Evolutionary conservation across 345 rosid genomes (phyloP), one percentile per base, ranked within the genome.

Genomic region (Xanthoceras sorbifolium): DNA sequence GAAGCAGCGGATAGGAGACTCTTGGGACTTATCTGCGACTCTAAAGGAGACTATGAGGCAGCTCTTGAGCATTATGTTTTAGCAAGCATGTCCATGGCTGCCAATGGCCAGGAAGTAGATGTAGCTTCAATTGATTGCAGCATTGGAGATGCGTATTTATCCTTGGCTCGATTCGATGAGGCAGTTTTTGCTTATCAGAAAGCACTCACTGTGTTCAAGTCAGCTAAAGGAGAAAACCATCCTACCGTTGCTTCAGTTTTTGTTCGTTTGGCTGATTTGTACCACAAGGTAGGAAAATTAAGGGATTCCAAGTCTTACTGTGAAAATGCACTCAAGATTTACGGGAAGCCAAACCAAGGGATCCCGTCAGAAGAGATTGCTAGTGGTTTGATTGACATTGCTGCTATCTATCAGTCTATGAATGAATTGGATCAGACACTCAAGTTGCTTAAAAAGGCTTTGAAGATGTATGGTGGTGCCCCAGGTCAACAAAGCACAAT

Each of bases 1-100:
- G 99, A 96, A 89, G 98, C 98, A 6, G 90, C 93, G 0, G 98
- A 93, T 46, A 86, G 97, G 73, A 90, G 90, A 74, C 91, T 96
- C 20, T 90, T 96, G 95, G 99, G 98, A 57, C 87, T 96, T 0
- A 87, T 96, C 55, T 89, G 89, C 22, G 98, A 93, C 67, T 91
- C 90, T 0, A 92, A 86, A 78, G 97, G 95, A 29, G 92, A 93
- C 60, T 83, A 87, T 29, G 97, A 92, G 75, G 84, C 88, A 50
- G 97, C 99, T 6, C 97, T 93, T 31, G 98, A 96, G 86, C 97
- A 96, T 81, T 90, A 88, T 46, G 94, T 89, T 72, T 75, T 93
- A 32, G 97, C 97, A 1, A 92, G 97, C 86, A 90, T 91, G 99
- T 90, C 99, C 0, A 87, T 93, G 96, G 85, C 96, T 1, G 84